Conservation (phyloP, 495 filamentous ascomycete genomes). For the Chaetomium tenue region DNA sequence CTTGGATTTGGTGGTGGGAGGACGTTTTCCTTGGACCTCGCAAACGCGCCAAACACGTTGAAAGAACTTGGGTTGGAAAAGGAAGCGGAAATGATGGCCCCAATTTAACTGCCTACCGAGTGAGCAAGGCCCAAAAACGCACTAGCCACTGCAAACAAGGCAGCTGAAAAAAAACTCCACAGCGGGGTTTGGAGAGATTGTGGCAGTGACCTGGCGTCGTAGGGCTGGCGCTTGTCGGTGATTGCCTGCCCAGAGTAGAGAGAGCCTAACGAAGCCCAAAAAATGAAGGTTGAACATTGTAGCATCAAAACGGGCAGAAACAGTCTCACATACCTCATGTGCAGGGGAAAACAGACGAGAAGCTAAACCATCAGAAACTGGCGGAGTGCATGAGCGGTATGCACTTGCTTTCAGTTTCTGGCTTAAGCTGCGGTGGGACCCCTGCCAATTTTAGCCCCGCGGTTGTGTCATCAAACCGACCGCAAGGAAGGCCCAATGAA, state of each 20-base stretch:
- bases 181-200: slow-evolving; percentile 11
- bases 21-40: slow-evolving; percentile 4
- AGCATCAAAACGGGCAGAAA: not conserved
- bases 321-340: not conserved
- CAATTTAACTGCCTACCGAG: slow-evolving; percentile 4
- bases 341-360: no score
- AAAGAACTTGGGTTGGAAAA: slow-evolving; percentile 9
- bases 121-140: slow-evolving; percentile 22
- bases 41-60: slow-evolving; percentile 12
- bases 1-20: not conserved
- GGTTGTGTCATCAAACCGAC: slow-evolving; percentile 30
- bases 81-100: not conserved
- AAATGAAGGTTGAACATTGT: not conserved
- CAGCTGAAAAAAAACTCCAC: slow-evolving; percentile 29
- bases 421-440: slow-evolving; percentile 9
- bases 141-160: slow-evolving; percentile 19
- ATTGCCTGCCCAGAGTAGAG: not conserved
- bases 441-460: slow-evolving; percentile 24
- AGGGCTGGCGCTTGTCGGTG: slow-evolving; percentile 14
- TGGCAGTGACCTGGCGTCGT: slow-evolving; percentile 5
- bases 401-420: slow-evolving; percentile 15
- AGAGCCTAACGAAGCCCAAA: not conserved
- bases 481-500: slow-evolving; percentile 25
- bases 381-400: not conserved
- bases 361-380: no score